A percentile compares a stretch with the other conserved stretches of the same genome.
These are phyloP conservation scores for Ophioceras dolichostomum DNA, from an alignment of 2,329 filamentous ascomycete genomes.

Conservation along the genomic window DNA sequence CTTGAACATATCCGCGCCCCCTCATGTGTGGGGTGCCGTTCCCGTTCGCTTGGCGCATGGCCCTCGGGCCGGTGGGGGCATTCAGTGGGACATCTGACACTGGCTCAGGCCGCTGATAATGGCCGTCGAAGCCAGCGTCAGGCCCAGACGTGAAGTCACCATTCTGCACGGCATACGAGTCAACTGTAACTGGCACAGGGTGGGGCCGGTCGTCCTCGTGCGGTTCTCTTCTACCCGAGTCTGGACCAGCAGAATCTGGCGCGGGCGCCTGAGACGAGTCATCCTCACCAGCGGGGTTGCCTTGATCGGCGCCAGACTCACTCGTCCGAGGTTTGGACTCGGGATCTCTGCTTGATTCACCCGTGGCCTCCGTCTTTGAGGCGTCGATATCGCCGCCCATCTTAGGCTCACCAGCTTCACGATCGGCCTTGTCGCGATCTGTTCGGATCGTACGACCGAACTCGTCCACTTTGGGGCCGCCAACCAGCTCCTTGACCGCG, in stretches of 20 bases:
- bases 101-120: slow-evolving; percentile 1
- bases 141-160: not conserved
- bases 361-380: not conserved
- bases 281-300: not conserved
- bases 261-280: slow-evolving; percentile 9
- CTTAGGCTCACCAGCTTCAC: slow-evolving; percentile 2
- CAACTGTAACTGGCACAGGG: slow-evolving; percentile 1
- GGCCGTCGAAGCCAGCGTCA: not conserved
- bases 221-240: too few relatives aligned
- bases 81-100: slow-evolving; percentile 40
- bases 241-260: slow-evolving; percentile 9
- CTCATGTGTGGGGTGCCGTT: too few relatives aligned
- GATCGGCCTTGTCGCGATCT: slow-evolving; percentile 6
- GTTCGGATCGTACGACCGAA: slow-evolving; percentile 16
- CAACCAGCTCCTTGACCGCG: slow-evolving; percentile 1
- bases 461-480: slow-evolving; percentile 14
- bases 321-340: too few relatives aligned
- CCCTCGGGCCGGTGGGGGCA: slow-evolving; percentile 86
- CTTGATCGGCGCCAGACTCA: slow-evolving; percentile 1
- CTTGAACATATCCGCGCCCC: too few relatives aligned
- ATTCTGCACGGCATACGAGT: slow-evolving; percentile 1
- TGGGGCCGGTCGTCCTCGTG: not conserved
- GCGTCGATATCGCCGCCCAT: not conserved
- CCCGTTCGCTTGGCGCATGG: slow-evolving; percentile 92
- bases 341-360: too few relatives aligned